Base-by-base conservation (phyloP, 2,329 filamentous ascomycete species). In the Xylariaceae sp. region DNA sequence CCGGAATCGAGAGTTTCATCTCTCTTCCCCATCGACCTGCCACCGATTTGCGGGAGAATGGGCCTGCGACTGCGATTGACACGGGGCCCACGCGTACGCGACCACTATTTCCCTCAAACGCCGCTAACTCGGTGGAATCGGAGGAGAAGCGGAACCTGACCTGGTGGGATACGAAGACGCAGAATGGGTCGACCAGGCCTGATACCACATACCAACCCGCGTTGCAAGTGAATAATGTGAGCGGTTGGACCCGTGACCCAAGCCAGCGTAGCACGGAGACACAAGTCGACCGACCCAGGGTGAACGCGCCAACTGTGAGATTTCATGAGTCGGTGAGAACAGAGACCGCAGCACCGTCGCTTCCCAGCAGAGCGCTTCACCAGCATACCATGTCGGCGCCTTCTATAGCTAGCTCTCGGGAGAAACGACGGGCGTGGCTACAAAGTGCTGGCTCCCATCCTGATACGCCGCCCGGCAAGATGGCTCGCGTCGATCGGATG, bases 1-100 rank as follows among this genome's bases (percentile, higher is more conserved):
- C 89, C 1, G 88, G 89, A 11, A 96, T 96, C 50, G 88, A 94
- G 59, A 94, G 87, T 12, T 95, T 96, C 53, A 88, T 90, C 55
- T 81, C 86, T 40, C 69, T 85, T 16, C 83, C 79, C 17, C 74
- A 76, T 41, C 75, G 74, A 14, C 74, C 79, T 1, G 60, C 70
- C 9, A 77, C 84, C 1, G 79, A 82, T 6, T 74, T 77, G 1
- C 73, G 78, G 34, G 77, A 82, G 32, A 73, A 74, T 38, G 70
- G 77, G 2, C 88, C 85, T 36, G 85, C 88, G 0, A 89, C 92
- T 85, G 76, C 84, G 55, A 65, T 88, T 8, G 87, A 94, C 50
- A 53, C 65, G 23, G 60, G 74, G 52, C 37, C 64, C 46, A 23
- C 64, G 43, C 50, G 64, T 58, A 63, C 62, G 35, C 50, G 66